phyloP scores from a whole-genome alignment of 2,329 filamentous ascomycete genomes.

The Dactylella cylindrospora region DNA sequence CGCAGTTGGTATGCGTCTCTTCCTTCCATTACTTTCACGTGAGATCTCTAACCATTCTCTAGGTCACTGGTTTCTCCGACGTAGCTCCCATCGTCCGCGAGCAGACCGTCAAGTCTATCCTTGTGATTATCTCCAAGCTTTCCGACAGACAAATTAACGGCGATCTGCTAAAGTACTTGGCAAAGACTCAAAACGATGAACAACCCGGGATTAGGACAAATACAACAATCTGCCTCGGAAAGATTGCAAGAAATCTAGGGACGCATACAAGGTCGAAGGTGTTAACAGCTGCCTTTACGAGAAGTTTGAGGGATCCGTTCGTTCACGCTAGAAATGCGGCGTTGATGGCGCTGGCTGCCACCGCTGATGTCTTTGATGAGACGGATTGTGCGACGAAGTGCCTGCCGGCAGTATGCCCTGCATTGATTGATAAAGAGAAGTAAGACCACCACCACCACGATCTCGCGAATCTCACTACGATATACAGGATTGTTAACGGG shows the following conservation, averaged over 20 bases:
- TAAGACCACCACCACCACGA: slow-evolving; percentile 47
- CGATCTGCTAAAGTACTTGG: slow-evolving; percentile 83
- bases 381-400: slow-evolving; percentile 86
- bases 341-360: slow-evolving; percentile 80
- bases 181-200: slow-evolving; percentile 95
- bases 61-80: slow-evolving; percentile 91
- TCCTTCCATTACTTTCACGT: background rate
- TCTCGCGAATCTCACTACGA: background rate
- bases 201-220: slow-evolving; percentile 97
- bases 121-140: slow-evolving; percentile 77
- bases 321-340: slow-evolving; percentile 90
- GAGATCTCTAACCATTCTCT: too few species aligned
- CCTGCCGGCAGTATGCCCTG: slow-evolving; percentile 78
- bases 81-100: slow-evolving; percentile 87
- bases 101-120: slow-evolving; percentile 91
- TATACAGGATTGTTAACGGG: too few species aligned
- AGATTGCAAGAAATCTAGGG: slow-evolving; percentile 88
- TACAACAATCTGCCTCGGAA: slow-evolving; percentile 94
- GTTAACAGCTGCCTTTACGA: slow-evolving; percentile 84
- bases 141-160: slow-evolving; percentile 93
- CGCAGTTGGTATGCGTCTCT: slow-evolving; percentile 70
- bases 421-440: slow-evolving; percentile 92
- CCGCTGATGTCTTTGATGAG: slow-evolving; percentile 79
- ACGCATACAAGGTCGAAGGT: slow-evolving; percentile 80
- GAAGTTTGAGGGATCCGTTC: slow-evolving; percentile 88